phyloP scores from a whole-genome alignment of 192 early-diverging fungal species.

The Jimgerdemannia lactiflua region DNA sequence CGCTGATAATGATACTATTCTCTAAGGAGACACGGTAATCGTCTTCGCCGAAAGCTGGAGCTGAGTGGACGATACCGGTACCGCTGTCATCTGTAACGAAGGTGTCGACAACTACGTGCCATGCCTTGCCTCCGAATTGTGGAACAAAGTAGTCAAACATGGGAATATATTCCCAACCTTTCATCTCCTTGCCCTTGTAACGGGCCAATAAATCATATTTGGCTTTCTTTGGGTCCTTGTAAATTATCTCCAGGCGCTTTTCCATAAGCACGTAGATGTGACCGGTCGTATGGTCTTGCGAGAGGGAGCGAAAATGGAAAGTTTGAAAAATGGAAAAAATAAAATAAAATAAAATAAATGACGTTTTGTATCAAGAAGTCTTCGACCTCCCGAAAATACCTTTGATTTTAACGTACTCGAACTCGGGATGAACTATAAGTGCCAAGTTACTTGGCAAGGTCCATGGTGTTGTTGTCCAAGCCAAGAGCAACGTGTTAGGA shows the following conservation, averaged over 20 bases:
- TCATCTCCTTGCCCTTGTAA: conserved; percentile 74
- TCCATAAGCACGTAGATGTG: conserved; percentile 83
- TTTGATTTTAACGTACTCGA: conserved; percentile 95
- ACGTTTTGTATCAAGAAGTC: neutral
- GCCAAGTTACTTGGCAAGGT: conserved; percentile 95
- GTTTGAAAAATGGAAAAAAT: no score
- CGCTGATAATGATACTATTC: conserved; percentile 75
- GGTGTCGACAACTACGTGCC: conserved; percentile 81
- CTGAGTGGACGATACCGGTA: conserved; percentile 98
- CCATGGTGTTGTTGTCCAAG: conserved; percentile 99
- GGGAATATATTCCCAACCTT: conserved; percentile 88
- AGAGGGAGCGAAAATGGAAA: no score
- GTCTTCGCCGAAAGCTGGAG: conserved; percentile 99
- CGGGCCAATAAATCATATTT: conserved; percentile 83
- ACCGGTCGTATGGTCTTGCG: conserved; percentile 56
- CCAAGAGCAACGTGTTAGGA: conserved; percentile 75
- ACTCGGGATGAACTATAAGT: conserved; percentile 88
- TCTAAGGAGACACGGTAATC: conserved; percentile 94
- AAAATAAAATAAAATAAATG: no score
- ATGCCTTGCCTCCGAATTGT: conserved; percentile 76
- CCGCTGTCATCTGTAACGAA: conserved; percentile 93
- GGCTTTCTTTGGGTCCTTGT: conserved; percentile 96
- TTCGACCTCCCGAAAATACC: conserved; percentile 35
- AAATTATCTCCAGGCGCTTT: conserved; percentile 79
- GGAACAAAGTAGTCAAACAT: conserved; percentile 81